Evolutionary conservation across 2,329 filamentous ascomycete genomes (phyloP), one percentile per base, ranked within the genome.

Genomic region (Leptographium flavum): DNA sequence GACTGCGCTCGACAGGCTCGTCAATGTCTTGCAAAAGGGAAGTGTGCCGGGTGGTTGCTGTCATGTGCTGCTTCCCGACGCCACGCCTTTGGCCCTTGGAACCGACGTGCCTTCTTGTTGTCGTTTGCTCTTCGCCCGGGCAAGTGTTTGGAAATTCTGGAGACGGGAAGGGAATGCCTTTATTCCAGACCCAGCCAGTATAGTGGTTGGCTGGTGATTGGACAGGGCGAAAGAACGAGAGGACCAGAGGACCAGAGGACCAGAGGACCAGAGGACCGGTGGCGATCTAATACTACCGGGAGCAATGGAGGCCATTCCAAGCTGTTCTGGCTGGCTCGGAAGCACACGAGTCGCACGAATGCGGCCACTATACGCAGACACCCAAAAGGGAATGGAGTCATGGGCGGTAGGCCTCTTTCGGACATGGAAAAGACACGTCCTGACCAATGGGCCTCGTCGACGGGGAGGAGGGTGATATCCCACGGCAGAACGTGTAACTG

Each of bases 91-190:
- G n/a, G n/a, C n/a, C n/a, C n/a, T n/a, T n/a, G n/a, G n/a, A n/a
- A n/a, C n/a, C n/a, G n/a, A n/a, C n/a, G n/a, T n/a, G n/a, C n/a
- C n/a, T n/a, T n/a, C n/a, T n/a, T n/a, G 10, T 28, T 17, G n/a
- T 45, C 32, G 45, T 47, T 28, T 31, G 50, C 4, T n/a, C n/a
- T 3, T 38, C 43, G 45, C 44, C 49, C n/a, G n/a, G n/a, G n/a
- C n/a, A n/a, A n/a, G n/a, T n/a, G n/a, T n/a, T n/a, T n/a, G n/a
- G n/a, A n/a, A n/a, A n/a, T n/a, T n/a, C n/a, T n/a, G n/a, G n/a
- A n/a, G n/a, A n/a, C n/a, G n/a, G n/a, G n/a, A n/a, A n/a, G n/a
- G n/a, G n/a, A n/a, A n/a, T n/a, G n/a, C n/a, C n/a, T n/a, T n/a
- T n/a, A n/a, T n/a, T 36, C 47, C 46, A 11, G 8, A 28, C 3